A percentile compares a stretch with the other conserved stretches of the same genome.
phyloP scores from a whole-genome alignment of 768 basidiomycete genomes.

The Suillus americanus region DNA sequence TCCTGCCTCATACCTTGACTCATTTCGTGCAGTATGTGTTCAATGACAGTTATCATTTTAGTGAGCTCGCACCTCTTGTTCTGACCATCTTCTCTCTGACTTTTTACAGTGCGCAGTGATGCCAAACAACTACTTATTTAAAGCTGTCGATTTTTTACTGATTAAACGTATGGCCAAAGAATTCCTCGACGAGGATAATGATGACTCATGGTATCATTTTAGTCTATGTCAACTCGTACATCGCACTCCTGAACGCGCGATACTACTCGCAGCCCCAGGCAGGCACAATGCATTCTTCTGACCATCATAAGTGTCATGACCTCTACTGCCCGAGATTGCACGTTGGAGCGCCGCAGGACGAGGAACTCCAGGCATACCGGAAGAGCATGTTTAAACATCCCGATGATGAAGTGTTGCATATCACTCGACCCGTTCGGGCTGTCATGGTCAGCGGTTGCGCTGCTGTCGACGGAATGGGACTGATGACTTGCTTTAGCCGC shows the following conservation, averaged over 20 bases:
- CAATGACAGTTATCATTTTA: neutral
- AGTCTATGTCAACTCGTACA: conserved; percentile 8
- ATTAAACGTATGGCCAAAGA: neutral
- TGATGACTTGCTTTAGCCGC: neutral
- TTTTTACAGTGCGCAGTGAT: neutral
- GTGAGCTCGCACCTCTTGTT: neutral
- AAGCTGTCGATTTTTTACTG: too few species aligned
- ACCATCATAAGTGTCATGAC: neutral
- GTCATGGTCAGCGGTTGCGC: neutral
- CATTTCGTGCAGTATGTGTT: neutral
- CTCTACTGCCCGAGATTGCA: neutral
- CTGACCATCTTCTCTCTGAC: neutral
- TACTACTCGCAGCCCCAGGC: neutral
- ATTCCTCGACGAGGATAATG: neutral
- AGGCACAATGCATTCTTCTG: too few species aligned
- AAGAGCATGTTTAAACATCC: neutral
- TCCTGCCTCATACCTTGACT: neutral
- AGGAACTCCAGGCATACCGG: neutral
- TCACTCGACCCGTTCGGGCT: neutral
- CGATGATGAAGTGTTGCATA: neutral
- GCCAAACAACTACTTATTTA: neutral
- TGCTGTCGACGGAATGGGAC: neutral
- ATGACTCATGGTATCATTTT: neutral
- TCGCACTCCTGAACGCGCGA: conserved; percentile 1
- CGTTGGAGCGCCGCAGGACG: too few species aligned